Conservation (phyloP, 805 yeast species). For the Ogataea populi-albae region DNA sequence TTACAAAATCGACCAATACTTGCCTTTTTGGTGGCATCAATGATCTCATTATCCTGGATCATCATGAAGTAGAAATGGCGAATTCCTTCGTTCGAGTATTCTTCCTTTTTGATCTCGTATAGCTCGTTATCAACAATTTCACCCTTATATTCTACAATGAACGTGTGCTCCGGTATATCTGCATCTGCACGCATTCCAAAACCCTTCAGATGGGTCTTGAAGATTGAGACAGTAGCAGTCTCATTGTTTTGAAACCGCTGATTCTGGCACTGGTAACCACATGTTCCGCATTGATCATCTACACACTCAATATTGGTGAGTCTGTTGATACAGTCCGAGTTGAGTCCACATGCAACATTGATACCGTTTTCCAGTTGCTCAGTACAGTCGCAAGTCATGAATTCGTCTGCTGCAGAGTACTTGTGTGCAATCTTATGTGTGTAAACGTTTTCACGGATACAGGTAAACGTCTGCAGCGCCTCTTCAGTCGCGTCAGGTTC, state of each 20-base stretch:
- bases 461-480: constrained; percentile 58
- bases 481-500: constrained; percentile 62
- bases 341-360: constrained; percentile 75
- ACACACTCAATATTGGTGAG: constrained; percentile 91
- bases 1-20: constrained; percentile 88
- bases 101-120: constrained; percentile 72
- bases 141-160: constrained; percentile 90
- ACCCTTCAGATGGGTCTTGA: constrained; percentile 81
- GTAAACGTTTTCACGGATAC: constrained; percentile 60
- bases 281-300: constrained; percentile 54
- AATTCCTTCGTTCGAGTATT: constrained; percentile 64
- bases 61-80: constrained; percentile 94
- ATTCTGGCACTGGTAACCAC: constrained; percentile 80
- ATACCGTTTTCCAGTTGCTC: constrained; percentile 45
- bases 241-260: constrained; percentile 80
- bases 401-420: constrained; percentile 64
- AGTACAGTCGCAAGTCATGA: constrained; percentile 87
- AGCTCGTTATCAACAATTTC: constrained; percentile 81
- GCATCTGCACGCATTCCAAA: constrained; percentile 78
- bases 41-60: constrained; percentile 88
- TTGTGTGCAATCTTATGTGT: constrained; percentile 59
- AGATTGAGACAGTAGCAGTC: constrained; percentile 76
- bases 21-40: constrained; percentile 91
- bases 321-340: constrained; percentile 87
- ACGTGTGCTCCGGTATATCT: constrained; percentile 57